phyloP scores from a whole-genome alignment of 768 basidiomycete species.

The Lentinula detonsa region DNA sequence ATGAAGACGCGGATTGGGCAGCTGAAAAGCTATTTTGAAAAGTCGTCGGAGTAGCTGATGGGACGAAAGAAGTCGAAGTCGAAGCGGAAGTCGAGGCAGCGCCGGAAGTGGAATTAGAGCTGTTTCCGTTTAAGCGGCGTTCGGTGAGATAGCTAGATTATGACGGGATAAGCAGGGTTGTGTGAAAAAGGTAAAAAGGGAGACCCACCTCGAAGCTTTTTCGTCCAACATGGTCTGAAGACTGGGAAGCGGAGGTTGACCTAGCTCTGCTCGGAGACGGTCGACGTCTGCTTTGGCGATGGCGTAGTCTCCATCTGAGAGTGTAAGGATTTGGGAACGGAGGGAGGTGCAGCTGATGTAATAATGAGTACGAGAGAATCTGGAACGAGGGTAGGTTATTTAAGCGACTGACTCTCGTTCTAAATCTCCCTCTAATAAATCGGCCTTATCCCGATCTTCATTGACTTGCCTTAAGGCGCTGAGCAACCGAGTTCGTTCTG shows the following conservation, averaged over 20 bases:
- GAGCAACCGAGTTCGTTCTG: conserved; percentile 65
- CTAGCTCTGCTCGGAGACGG: conserved; percentile 66
- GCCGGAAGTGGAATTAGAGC: background rate
- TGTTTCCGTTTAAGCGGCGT: conserved; percentile 49
- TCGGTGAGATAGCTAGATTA: conserved; percentile 53
- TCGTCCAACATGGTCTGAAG: conserved; percentile 73
- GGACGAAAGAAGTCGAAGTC: conserved; percentile 12
- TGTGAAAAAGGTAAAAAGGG: conserved; percentile 9
- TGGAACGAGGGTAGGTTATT: too few relatives aligned
- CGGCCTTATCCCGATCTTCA: conserved; percentile 78
- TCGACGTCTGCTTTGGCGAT: conserved; percentile 74
- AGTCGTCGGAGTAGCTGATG: conserved; percentile 2
- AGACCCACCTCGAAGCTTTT: conserved; percentile 45
- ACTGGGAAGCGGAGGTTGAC: conserved; percentile 66
- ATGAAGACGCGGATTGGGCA: background rate
- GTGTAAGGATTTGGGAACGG: conserved; percentile 53
- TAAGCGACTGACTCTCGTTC: conserved; percentile 53
- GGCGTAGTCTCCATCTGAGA: conserved; percentile 76
- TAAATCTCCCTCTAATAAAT: conserved; percentile 61
- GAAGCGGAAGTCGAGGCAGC: conserved; percentile 12
- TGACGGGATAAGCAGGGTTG: background rate
- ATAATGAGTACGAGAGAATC: background rate
- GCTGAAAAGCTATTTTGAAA: background rate
- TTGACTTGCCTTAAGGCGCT: conserved; percentile 73
- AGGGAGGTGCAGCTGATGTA: conserved; percentile 54